Base-by-base conservation (phyloP, 2,329 filamentous ascomycete genomes). In the Trichoderma guizhouense region DNA sequence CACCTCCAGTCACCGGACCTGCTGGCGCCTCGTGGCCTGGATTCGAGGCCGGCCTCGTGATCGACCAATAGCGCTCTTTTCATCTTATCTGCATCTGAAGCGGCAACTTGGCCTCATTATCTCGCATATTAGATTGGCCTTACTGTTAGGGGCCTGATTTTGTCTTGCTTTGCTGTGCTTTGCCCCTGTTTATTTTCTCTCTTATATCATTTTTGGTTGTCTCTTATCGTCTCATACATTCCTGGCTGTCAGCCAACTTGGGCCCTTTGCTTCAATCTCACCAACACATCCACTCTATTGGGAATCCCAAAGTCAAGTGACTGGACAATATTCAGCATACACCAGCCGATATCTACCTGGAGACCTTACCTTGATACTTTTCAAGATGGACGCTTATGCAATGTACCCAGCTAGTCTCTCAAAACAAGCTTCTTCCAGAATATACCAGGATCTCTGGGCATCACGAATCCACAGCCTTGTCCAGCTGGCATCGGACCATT, bases 381-480 rank as follows among this genome's bases (percentile, higher is more conserved):
- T 43, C 30, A 58, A 26, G 21, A 87, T 88, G 86, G 86, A 87
- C 80, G 84, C 85, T 84, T 85, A 86, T 80, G 83, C 84, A 32
- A 82, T 87, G 76, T 86, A 82, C 47, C 84, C 79, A 76, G 84
- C 82, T 74, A 86, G 83, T 76, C 78, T 82, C 34, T 78, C 83
- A 21, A 80, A 79, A 64, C 82, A 83, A 74, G 79, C 78, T 70
- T 80, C 82, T 30, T 87, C 86, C 58, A 83, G 81, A 67, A 84
- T 87, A 66, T 86, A 86, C 76, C 84, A 84, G 73, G 86, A 88
- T 75, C 81, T 87, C 28, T 82, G 81, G 74, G 80, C 82, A 28
- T 82, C 82, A 65, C 83, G 81, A 61, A 78, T 81, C 28, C 79
- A 80, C 57, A 82, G 77, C 72, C 75, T 82, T 34, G 74, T 79